These are phyloP conservation scores for Ceratocystis variospora DNA, from an alignment of 2,329 filamentous ascomycete species.

Conservation along the genomic window DNA sequence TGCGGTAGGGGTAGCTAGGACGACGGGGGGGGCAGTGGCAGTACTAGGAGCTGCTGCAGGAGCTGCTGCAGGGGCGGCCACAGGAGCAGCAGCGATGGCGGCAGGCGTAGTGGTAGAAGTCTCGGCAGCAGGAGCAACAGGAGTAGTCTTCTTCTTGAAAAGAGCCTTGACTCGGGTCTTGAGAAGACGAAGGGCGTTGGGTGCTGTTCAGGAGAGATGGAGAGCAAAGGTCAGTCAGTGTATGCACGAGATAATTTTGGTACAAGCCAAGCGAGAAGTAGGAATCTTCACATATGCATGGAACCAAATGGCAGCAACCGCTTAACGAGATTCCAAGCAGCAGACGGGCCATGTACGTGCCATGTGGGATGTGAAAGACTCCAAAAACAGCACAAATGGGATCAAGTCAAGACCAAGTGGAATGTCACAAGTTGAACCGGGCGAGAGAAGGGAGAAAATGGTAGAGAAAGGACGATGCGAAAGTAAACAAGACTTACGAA, in stretches of 20 bases:
- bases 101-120: conserved; percentile 7
- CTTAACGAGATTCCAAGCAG: neutral
- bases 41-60: conserved; percentile 2
- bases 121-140: neutral
- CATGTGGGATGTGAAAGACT: no score
- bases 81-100: conserved; percentile 23
- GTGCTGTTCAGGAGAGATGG: conserved; percentile 27
- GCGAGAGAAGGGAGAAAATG: neutral
- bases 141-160: conserved; percentile 35
- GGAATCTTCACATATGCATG: neutral
- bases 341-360: no score
- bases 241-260: neutral
- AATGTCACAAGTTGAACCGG: neutral
- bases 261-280: neutral
- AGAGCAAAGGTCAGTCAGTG: neutral
- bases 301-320: neutral
- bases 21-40: neutral
- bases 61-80: conserved; percentile 7
- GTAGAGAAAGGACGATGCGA: neutral
- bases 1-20: neutral
- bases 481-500: conserved; percentile 15
- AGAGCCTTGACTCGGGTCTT: conserved; percentile 42
- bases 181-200: conserved; percentile 39
- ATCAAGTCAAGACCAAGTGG: neutral
- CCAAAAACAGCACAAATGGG: neutral